Evolutionary conservation across 345 rosid species (phyloP), one percentile per base, ranked within the genome.

Genomic region (Citropsis articulata): DNA sequence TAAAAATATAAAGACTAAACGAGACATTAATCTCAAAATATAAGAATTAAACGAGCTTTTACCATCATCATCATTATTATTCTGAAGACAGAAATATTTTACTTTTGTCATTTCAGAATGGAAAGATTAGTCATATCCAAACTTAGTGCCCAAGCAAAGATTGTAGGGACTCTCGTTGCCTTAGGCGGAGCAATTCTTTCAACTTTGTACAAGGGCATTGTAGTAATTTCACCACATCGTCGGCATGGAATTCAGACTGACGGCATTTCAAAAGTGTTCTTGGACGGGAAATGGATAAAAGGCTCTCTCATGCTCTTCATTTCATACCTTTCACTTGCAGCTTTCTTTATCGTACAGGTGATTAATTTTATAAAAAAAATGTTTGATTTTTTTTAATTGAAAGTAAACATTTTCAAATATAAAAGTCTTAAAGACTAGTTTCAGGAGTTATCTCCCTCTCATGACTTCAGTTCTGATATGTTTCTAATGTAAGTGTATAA

Each of bases 251-350:
- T 30, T 48, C 61, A 4, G 75, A 30, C 30, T 21, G 25, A 36
- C 22, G 40, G 61, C 42, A 30, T n/a, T 22, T 71, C 13, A 27
- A 71, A 48, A 70, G 36, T 28, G 4, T 18, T 70, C 38, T 48
- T 19, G 40, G 71, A 67, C 28, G 38, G 38, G 30, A 6, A 70
- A 6, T 70, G 73, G 73, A 48, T 48, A 18, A 50, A 70, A 70
- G 60, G 73, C 73, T 70, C 59, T 28, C 12, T 70, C 59, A 27
- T 70, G 60, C 60, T 70, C 38, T 27, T 70, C 60, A 27, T 70
- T 25, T 70, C 73, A 16, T 45, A 14, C 73, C 6, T 70, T 28
- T 27, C 25, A 7, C 4, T 21, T 3, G 61, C 62, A 18, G 38
- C 61, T 8, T 50, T 71, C 62, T 8, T 14, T 4, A 71, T 71